Evolutionary conservation across 1,284 basidiomycete genomes (phyloP), one percentile per base, ranked within the genome.

Genomic region (Salmacisia buchloeana): DNA sequence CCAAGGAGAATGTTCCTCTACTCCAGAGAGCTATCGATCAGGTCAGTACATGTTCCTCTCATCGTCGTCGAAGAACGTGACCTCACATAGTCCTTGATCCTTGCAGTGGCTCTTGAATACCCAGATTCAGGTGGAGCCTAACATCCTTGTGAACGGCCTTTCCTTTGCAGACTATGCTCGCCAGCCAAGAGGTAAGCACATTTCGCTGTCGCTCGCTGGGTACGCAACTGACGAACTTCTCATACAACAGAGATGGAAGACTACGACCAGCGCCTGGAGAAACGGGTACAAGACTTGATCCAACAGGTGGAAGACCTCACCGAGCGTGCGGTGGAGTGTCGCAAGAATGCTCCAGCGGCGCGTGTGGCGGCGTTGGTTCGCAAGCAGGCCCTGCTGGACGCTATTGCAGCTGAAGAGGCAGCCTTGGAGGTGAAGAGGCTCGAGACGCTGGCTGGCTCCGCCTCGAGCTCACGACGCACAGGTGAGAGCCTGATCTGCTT

Each of bases 241-340:
- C 15, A n/a, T 76, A 63, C 61, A 69, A 43, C 39, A 49, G 35
- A 23, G 15, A 58, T 39, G 29, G 38, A 49, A 18, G 33, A 54
- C 2, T 59, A 31, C 56, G 58, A 52, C 36, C 36, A 58, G 33
- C 1, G 56, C 2, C 34, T 57, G 39, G 25, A 39, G 34, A 23
- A 46, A 36, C n/a, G 49, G 35, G 36, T 63, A 18, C 35, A 52
- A 29, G 36, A 52, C 27, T 60, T 62, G 21, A 21, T 41, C 21
- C 49, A 61, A 18, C 21, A 23, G 33, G 29, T 21, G 18, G 62
- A 57, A 46, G 43, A 56, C 5, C 9, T 54, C 15, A 62, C 54
- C 12, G 46, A 29, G 35, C 41, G 52, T 25, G 60, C 41, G 25
- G 5, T 49, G n/a, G 34, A 45, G 35, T 38, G 58, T 38, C 57